phyloP scores from a whole-genome alignment of 1,284 basidiomycete species.

The Gomphus bonarii region DNA sequence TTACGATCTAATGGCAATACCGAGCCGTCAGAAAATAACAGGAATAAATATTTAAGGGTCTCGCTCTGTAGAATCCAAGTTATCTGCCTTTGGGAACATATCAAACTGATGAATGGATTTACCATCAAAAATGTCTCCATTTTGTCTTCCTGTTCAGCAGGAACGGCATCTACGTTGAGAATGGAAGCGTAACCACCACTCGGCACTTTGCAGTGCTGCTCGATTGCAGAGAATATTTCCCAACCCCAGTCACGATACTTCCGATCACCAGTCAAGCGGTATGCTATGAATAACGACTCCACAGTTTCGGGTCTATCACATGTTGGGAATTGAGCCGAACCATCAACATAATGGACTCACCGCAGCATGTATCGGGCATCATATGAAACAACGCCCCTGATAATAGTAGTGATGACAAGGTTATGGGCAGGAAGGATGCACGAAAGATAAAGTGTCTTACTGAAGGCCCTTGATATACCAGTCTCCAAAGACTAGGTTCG shows the following conservation, averaged over 20 bases:
- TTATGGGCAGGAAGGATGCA: not conserved
- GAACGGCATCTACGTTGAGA: slow-evolving; percentile 71
- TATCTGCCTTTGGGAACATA: not conserved
- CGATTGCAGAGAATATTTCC: slow-evolving; percentile 86
- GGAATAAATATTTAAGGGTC: slow-evolving; percentile 90
- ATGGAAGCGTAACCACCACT: slow-evolving; percentile 81
- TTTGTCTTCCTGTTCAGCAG: slow-evolving; percentile 66
- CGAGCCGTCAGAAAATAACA: slow-evolving; percentile 73
- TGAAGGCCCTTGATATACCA: slow-evolving; percentile 83
- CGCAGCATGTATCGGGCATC: slow-evolving; percentile 89
- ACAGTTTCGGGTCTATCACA: slow-evolving; percentile 77
- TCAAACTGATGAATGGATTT: slow-evolving; percentile 18
- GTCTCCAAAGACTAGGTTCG: slow-evolving; percentile 37
- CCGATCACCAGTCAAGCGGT: slow-evolving; percentile 74
- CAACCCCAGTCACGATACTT: slow-evolving; percentile 82
- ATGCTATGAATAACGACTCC: slow-evolving; percentile 87
- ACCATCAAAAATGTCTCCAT: slow-evolving; percentile 96
- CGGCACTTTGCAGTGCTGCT: slow-evolving; percentile 67
- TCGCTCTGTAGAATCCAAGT: slow-evolving; percentile 47
- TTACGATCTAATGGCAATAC: slow-evolving; percentile 65
- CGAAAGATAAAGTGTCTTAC: slow-evolving; percentile 25
- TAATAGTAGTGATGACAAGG: not conserved
- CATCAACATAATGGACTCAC: slow-evolving; percentile 24
- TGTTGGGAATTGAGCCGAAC: not conserved
- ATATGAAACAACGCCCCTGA: slow-evolving; percentile 45